Percentiles rank a stretch among this genome's conserved stretches.
phyloP scores from a whole-genome alignment of 495 filamentous ascomycete genomes.

The Penicillium fimorum region DNA sequence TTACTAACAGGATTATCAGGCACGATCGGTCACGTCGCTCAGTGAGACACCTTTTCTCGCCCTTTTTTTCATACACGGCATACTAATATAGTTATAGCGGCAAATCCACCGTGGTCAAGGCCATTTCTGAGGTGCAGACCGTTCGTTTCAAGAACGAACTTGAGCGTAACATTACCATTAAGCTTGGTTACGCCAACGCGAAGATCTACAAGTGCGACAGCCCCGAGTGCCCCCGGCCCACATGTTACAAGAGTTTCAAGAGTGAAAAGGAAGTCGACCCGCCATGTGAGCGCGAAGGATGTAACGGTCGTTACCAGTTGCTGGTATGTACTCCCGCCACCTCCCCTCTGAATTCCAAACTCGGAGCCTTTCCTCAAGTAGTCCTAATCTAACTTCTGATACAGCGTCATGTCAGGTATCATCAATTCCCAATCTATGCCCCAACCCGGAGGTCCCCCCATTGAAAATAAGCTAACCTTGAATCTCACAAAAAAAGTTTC shows the following conservation, averaged over 20 bases:
- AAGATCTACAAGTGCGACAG: conserved; percentile 99
- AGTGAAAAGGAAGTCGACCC: conserved; percentile 98
- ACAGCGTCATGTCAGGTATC: conserved; percentile 38
- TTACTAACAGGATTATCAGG: conserved; percentile 11
- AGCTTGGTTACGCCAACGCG: conserved; percentile 98
- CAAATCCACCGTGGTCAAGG: conserved; percentile 97
- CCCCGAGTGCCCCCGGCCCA: conserved; percentile 82
- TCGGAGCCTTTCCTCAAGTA: background rate
- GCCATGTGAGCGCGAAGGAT: conserved; percentile 90
- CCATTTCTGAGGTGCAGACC: conserved; percentile 97
- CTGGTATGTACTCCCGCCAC: conserved; percentile 70
- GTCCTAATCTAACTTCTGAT: conserved; percentile 6
- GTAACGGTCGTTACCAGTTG: conserved; percentile 77
- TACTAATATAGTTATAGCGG: conserved; percentile 30
- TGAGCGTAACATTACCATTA: conserved; percentile 98
- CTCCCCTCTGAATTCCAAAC: conserved; percentile 33
- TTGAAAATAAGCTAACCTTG: background rate
- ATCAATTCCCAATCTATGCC: background rate
- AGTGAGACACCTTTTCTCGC: conserved; percentile 32
- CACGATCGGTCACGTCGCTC: conserved; percentile 94
- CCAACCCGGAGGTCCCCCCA: background rate
- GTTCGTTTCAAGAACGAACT: conserved; percentile 99
- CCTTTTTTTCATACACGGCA: background rate
- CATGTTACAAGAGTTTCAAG: conserved; percentile 95
- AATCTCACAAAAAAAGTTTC: conserved; percentile 46